Percentiles rank a stretch among this genome's conserved stretches.
Conservation (phyloP, 108 stramenopile species). For the Asterionellopsis glacialis region DNA sequence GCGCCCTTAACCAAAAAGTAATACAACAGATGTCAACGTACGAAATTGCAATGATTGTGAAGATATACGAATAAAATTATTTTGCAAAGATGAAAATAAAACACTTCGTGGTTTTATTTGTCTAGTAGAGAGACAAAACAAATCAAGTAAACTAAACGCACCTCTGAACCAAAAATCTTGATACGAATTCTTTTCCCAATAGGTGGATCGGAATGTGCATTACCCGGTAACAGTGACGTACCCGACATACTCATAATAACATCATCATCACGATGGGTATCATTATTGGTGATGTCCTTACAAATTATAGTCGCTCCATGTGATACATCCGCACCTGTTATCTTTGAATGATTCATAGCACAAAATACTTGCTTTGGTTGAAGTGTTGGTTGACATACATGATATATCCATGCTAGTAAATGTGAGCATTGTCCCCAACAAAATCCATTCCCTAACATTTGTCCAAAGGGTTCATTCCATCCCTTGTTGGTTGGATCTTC, state of each 20-base stretch:
- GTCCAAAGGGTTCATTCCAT: constrained; percentile 39
- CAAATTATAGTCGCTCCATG: constrained; percentile 58
- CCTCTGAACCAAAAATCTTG: constrained; percentile 55
- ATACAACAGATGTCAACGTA: no score
- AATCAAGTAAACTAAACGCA: constrained; percentile 32
- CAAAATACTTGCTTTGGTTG: constrained; percentile 43
- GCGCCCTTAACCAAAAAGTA: background rate
- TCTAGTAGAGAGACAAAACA: background rate
- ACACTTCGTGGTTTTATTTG: no score
- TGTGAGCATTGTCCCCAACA: constrained; percentile 68
- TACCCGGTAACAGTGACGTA: constrained; percentile 56
- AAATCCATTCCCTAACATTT: constrained; percentile 76
- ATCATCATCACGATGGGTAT: constrained; percentile 25
- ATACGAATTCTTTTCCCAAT: constrained; percentile 52
- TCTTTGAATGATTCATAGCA: constrained; percentile 41
- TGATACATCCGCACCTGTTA: constrained; percentile 62
- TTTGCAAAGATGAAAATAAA: no score
- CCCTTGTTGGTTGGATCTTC: constrained; percentile 25
- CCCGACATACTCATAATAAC: constrained; percentile 53
- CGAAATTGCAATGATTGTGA: no score
- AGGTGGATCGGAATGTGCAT: constrained; percentile 54
- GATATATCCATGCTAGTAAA: constrained; percentile 60
- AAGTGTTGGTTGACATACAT: constrained; percentile 30
- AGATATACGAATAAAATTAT: no score
- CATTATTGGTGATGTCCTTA: background rate